These are phyloP conservation scores for Nigrospora osmanthi DNA, from an alignment of 2,329 filamentous ascomycete genomes.

Conservation along the genomic window DNA sequence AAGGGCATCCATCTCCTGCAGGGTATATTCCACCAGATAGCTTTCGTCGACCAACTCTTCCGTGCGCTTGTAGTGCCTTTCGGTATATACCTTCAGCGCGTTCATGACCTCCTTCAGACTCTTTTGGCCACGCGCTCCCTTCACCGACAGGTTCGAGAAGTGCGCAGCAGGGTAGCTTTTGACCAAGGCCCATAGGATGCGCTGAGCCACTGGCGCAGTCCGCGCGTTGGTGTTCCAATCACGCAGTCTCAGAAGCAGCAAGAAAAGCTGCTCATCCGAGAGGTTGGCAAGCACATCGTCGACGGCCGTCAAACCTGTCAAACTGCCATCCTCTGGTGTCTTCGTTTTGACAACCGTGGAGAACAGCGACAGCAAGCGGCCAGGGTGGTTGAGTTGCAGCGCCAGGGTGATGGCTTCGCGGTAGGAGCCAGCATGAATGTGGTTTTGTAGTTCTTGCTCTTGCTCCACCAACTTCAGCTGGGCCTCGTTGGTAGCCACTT, in stretches of 20 bases:
- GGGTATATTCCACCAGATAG: slow-evolving; percentile 86
- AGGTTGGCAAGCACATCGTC: slow-evolving; percentile 77
- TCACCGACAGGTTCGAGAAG: slow-evolving; percentile 62
- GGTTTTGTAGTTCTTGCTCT: slow-evolving; percentile 89
- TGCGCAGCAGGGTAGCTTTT: slow-evolving; percentile 72
- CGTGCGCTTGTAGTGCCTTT: slow-evolving; percentile 82
- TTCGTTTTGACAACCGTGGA: slow-evolving; percentile 64
- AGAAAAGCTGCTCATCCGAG: slow-evolving; percentile 78
- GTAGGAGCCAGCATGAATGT: slow-evolving; percentile 81
- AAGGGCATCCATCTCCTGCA: slow-evolving; percentile 73
- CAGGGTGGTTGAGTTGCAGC: slow-evolving; percentile 89
- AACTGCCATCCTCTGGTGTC: slow-evolving; percentile 51
- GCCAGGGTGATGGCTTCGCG: slow-evolving; percentile 89
- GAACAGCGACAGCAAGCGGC: slow-evolving; percentile 76
- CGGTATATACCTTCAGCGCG: slow-evolving; percentile 83
- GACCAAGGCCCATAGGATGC: slow-evolving; percentile 72
- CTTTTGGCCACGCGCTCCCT: slow-evolving; percentile 48
- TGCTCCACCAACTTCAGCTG: slow-evolving; percentile 80
- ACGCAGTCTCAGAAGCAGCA: slow-evolving; percentile 70
- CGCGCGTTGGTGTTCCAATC: slow-evolving; percentile 98
- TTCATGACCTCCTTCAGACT: slow-evolving; percentile 78
- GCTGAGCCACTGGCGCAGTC: slow-evolving; percentile 77
- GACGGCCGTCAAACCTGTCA: slow-evolving; percentile 61
- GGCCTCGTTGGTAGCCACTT: slow-evolving; percentile 64
- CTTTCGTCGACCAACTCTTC: slow-evolving; percentile 92